phyloP scores from a whole-genome alignment of 1,139 yeast genomes.

The Suhomyces terraborum region DNA sequence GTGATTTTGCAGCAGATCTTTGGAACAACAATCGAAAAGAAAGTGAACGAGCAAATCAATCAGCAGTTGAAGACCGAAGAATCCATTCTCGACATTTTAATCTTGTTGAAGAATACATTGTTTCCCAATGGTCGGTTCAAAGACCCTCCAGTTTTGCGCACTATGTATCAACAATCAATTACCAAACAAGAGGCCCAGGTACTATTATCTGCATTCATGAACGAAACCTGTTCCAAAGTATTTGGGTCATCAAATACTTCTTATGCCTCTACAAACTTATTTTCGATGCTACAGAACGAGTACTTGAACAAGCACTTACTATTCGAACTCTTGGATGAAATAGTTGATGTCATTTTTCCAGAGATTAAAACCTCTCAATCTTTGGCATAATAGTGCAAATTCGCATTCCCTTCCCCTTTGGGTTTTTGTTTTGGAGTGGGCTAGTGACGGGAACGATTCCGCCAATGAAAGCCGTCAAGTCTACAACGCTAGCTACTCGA shows the following conservation, averaged over 20 bases:
- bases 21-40: slow-evolving; percentile 86
- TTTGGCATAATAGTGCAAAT: neutral
- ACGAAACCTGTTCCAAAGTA: slow-evolving; percentile 69
- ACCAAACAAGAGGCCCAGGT: slow-evolving; percentile 61
- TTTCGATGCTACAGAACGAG: slow-evolving; percentile 74
- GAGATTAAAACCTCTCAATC: slow-evolving; percentile 16
- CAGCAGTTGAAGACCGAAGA: slow-evolving; percentile 46
- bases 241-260: slow-evolving; percentile 70
- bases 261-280: slow-evolving; percentile 61
- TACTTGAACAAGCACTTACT: slow-evolving; percentile 65
- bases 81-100: slow-evolving; percentile 49
- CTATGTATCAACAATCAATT: slow-evolving; percentile 52
- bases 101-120: slow-evolving; percentile 45
- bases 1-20: slow-evolving; percentile 81
- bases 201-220: slow-evolving; percentile 57
- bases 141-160: slow-evolving; percentile 47
- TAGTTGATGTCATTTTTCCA: slow-evolving; percentile 47
- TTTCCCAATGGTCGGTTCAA: slow-evolving; percentile 69
- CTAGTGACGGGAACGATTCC: neutral
- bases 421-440: too few species aligned
- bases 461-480: neutral
- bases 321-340: slow-evolving; percentile 56
- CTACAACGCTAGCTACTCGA: neutral
- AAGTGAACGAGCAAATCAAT: slow-evolving; percentile 48
- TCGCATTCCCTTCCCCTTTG: neutral